Conservation (phyloP, 1,139 yeast species). For the Schwanniomyces etchellsii region DNA sequence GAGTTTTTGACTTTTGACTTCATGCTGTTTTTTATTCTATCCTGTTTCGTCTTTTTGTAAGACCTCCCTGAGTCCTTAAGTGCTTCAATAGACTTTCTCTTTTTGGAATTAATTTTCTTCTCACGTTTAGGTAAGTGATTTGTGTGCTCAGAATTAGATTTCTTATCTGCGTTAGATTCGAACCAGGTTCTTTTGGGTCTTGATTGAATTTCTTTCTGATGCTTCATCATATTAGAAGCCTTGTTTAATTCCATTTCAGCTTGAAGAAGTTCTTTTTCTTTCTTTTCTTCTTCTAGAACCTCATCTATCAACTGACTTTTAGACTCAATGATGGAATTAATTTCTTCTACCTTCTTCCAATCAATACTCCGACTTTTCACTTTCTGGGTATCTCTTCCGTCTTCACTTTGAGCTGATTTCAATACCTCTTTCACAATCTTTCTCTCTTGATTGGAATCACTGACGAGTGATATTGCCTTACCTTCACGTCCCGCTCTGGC, state of each 20-base stretch:
- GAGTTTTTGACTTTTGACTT: constrained; percentile 8
- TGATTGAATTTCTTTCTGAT: constrained; percentile 74
- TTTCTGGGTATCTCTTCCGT: constrained; percentile 24
- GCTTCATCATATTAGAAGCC: constrained; percentile 78
- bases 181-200: constrained; percentile 98
- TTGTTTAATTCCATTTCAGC: constrained; percentile 90
- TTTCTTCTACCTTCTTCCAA: constrained; percentile 75
- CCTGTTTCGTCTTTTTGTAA: constrained; percentile 68
- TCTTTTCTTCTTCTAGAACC: constrained; percentile 80
- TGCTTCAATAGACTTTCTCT: constrained; percentile 53
- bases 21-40: constrained; percentile 37
- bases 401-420: constrained; percentile 46
- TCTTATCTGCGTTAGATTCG: constrained; percentile 70
- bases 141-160: constrained; percentile 34
- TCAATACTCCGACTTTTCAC: constrained; percentile 75
- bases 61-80: constrained; percentile 44
- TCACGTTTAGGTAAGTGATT: constrained; percentile 43
- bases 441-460: constrained; percentile 82
- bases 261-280: constrained; percentile 74
- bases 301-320: constrained; percentile 64
- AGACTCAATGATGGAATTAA: constrained; percentile 53
- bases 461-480: constrained; percentile 86
- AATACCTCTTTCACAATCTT: constrained; percentile 84
- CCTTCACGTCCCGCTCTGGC: constrained; percentile 99
- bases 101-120: constrained; percentile 46